phyloP scores from a whole-genome alignment of 208 protist genomes.

The Strigomonas galati region DNA sequence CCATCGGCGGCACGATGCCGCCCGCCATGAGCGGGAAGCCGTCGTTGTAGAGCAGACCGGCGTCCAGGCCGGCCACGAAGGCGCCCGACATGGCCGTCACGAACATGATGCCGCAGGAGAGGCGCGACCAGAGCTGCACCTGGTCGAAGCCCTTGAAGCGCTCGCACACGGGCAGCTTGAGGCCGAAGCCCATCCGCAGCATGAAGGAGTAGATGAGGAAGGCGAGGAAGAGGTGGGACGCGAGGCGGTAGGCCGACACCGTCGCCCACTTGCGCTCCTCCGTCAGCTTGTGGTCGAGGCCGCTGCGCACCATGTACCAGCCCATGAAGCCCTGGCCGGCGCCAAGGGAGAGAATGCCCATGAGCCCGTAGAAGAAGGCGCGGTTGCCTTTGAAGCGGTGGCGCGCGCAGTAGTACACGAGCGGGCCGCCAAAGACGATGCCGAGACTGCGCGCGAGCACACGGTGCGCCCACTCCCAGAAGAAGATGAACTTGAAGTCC shows the following conservation, averaged over 20 bases:
- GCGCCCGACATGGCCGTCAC: slow-evolving; percentile 81
- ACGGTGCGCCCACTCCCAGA: slow-evolving; percentile 96
- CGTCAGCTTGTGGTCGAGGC: slow-evolving; percentile 86
- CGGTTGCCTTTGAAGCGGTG: slow-evolving; percentile 55
- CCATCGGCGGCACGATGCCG: slow-evolving; percentile 63
- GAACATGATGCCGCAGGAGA: slow-evolving; percentile 69
- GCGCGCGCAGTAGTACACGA: slow-evolving; percentile 80
- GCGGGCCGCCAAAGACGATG: slow-evolving; percentile 86
- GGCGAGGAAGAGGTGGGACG: slow-evolving; percentile 92
- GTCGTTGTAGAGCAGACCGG: slow-evolving; percentile 89
- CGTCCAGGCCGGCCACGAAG: slow-evolving; percentile 89
- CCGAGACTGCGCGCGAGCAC: slow-evolving; percentile 91
- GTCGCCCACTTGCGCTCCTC: slow-evolving; percentile 73
- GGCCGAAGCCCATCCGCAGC: slow-evolving; percentile 73
- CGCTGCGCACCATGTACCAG: slow-evolving; percentile 98
- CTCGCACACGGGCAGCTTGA: slow-evolving; percentile 45
- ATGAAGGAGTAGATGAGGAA: slow-evolving; percentile 93
- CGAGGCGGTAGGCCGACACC: slow-evolving; percentile 89
- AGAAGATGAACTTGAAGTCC: slow-evolving; percentile 97
- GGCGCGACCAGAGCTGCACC: slow-evolving; percentile 51
- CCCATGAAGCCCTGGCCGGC: slow-evolving; percentile 92
- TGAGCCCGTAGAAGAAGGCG: slow-evolving; percentile 39
- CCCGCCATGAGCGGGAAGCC: slow-evolving; percentile 88
- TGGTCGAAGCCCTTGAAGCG: slow-evolving; percentile 33
- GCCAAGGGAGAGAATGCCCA: slow-evolving; percentile 59